Base-by-base conservation (phyloP, 179 eudicot genomes). In the Nepenthes alata region DNA sequence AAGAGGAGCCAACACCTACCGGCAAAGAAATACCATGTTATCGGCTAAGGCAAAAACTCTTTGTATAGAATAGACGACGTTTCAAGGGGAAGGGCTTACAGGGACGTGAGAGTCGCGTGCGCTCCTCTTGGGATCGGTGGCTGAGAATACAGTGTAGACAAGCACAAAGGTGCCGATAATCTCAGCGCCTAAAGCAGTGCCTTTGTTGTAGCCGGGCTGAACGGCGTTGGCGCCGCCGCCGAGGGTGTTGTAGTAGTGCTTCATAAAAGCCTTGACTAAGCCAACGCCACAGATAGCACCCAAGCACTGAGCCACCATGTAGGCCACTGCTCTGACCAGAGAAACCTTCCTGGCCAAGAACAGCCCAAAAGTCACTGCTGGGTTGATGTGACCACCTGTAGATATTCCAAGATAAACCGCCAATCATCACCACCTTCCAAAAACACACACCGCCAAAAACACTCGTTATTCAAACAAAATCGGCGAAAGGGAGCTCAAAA, bases 41-140 rank as follows among this genome's bases (percentile, higher is more conserved):
- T 36, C 6, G 2, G 6, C 25, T 13, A 8, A 11, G 6, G 11
- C 52, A 47, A 60, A 48, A 45, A 6, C 2, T 10, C n/a, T 7
- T 47, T 5, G 53, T n/a, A 61, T 5, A 25, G n/a, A 2, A 9
- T 3, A 14, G 1, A 25, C 25, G 25, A 25, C 11, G 61, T 1
- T 37, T 3, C 8, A 36, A 37, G 35, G 10, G 2, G 3, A 0
- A 6, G 2, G 5, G 50, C 80, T 67, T 76, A 81, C 86, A 34
- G 86, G 86, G 36, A 79, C 78, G 72, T 82, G 83, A 35, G 86
- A 82, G 80, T 82, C 86, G 58, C 86, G 86, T 0, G 86, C 84
- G 47, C 74, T 79, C 11, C 86, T 67, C 77, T 81, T 81, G 37
- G 83, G 86, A 63, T 79, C 86, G 39, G 83, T 82, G 48, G 86